Evolutionary conservation across 495 filamentous ascomycete genomes (phyloP), one percentile per base, ranked within the genome.

Genomic region (Diplogelasinospora grovesii): DNA sequence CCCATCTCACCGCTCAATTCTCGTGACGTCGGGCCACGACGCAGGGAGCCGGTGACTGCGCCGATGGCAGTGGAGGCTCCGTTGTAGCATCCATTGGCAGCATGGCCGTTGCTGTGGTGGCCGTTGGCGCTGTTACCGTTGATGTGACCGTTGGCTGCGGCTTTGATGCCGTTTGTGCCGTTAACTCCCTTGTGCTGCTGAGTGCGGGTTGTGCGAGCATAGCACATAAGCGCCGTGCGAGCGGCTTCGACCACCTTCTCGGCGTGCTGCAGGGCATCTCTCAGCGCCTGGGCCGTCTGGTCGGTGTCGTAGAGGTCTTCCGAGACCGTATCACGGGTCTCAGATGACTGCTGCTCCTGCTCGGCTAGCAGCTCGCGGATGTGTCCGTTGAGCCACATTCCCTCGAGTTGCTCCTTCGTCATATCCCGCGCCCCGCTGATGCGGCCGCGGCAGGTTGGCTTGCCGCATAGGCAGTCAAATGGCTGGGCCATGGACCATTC

Each of bases 401-500:
- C 65, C 13, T 61, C 50, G 36, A 81, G 56, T 40, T 71, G 57
- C 22, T 58, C 49, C 18, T 37, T 44, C 10, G 51, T 48, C 72
- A 81, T 76, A 47, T 70, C 63, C 41, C 60, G 59, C 13, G 77
- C 77, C n/a, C 78, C 78, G 23, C 49, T 50, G 38, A 80, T 74
- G 37, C 48, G 56, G 10, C 73, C 74, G 42, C 61, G 62, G 53
- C 78, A 82, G 26, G 55, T 50, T 0, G 58, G 51, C 16, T 54
- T 65, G 7, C 73, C 71, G 55, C 83, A 88, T 25, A 58, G 63
- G 53, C 83, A 88, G 43, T 76, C 63, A 49, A 88, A 88, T 13
- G 77, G 65, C 62, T 86, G 81, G 29, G 77, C 77, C 82, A 86
- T 86, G 42, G 71, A 52, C 79, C 80, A 88, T 60, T 88, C 83